phyloP scores from a whole-genome alignment of 2,329 filamentous ascomycete genomes.

The Metarhizium guizhouense region DNA sequence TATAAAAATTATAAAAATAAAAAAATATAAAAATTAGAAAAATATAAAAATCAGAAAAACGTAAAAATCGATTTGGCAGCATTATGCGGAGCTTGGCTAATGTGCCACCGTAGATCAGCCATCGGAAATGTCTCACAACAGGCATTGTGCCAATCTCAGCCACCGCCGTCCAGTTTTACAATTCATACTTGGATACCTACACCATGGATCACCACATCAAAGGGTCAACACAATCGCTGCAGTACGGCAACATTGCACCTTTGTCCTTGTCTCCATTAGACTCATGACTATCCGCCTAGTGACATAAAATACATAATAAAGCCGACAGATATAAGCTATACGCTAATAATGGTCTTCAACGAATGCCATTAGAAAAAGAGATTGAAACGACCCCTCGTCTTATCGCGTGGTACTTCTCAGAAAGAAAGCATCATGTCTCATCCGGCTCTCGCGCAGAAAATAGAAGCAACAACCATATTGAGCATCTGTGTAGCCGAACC shows the following conservation, averaged over 20 bases:
- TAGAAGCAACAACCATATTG: neutral
- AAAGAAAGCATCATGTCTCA: neutral
- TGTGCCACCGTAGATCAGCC: too few relatives aligned
- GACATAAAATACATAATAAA: constrained; percentile 1
- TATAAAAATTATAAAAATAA: too few relatives aligned
- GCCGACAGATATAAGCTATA: neutral
- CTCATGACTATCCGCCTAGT: constrained; percentile 1
- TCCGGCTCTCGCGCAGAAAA: neutral
- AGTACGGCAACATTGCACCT: neutral
- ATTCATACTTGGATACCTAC: neutral
- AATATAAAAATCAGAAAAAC: too few relatives aligned
- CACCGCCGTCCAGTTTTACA: neutral
- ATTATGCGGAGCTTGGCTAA: too few relatives aligned
- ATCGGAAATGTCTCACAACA: too few relatives aligned
- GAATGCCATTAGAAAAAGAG: neutral
- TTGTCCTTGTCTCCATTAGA: neutral
- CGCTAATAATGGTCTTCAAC: neutral
- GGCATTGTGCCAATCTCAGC: neutral
- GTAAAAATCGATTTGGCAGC: too few relatives aligned
- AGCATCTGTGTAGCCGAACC: neutral
- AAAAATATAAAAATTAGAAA: too few relatives aligned
- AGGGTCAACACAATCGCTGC: neutral
- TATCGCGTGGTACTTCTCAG: neutral
- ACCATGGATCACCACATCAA: neutral
- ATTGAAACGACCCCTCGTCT: neutral